Evolutionary conservation across 805 yeast species (phyloP).

Genomic region (Candida broadrunensis): DNA sequence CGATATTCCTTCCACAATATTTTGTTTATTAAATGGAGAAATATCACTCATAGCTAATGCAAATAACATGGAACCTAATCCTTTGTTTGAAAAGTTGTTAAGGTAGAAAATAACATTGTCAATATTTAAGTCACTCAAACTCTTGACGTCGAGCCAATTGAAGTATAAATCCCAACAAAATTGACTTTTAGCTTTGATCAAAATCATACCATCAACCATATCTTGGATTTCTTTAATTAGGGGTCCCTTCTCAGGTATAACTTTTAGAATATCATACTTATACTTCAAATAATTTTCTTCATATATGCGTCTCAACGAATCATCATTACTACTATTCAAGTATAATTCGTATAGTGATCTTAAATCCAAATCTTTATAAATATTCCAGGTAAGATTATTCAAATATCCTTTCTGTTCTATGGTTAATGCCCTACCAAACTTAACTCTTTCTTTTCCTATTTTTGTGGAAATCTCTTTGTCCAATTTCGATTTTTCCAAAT

Average conservation of each 20-base stretch:
- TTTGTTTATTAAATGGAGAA: slow-evolving; percentile 52
- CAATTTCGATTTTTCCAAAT: slow-evolving; percentile 40
- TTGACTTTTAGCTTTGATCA: slow-evolving; percentile 57
- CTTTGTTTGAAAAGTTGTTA: slow-evolving; percentile 54
- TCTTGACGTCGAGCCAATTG: slow-evolving; percentile 65
- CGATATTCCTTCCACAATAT: slow-evolving; percentile 16
- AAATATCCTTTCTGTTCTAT: slow-evolving; percentile 36
- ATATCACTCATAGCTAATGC: slow-evolving; percentile 66
- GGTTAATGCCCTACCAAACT: slow-evolving; percentile 42
- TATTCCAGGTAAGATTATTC: slow-evolving; percentile 42
- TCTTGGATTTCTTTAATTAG: slow-evolving; percentile 43
- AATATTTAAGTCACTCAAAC: slow-evolving; percentile 47
- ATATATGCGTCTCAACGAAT: slow-evolving; percentile 48
- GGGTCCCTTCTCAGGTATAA: slow-evolving; percentile 49
- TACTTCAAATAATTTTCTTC: slow-evolving; percentile 64
- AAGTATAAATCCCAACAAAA: slow-evolving; percentile 72
- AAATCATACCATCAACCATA: slow-evolving; percentile 68
- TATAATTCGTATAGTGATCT: slow-evolving; percentile 52
- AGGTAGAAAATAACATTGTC: slow-evolving; percentile 49
- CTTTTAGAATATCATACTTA: slow-evolving; percentile 50
- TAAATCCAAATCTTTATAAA: slow-evolving; percentile 50
- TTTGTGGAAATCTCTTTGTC: slow-evolving; percentile 35
- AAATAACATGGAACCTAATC: slow-evolving; percentile 59
- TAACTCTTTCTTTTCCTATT: slow-evolving; percentile 47
- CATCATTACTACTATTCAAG: slow-evolving; percentile 60